Percentiles rank a stretch among this genome's conserved stretches.
Evolutionary conservation across 176 grass and related monocot genomes (phyloP).

Genomic region (Musa acuminata): DNA sequence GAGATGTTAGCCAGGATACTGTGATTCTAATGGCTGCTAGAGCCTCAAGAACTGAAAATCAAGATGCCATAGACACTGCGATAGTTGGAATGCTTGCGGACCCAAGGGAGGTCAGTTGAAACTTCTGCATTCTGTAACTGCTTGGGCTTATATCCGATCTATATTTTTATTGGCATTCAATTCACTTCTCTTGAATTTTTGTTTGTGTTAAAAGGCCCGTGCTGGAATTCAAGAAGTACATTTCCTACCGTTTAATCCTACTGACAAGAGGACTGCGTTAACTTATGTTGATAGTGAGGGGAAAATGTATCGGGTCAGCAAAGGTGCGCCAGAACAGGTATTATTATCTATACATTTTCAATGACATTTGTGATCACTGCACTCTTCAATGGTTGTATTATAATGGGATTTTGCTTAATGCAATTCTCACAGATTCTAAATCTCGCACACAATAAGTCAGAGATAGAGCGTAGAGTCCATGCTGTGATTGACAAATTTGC

Average conservation of each 20-base stretch:
- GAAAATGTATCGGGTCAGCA: slow-evolving; percentile 61
- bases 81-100: slow-evolving; percentile 93
- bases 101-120: slow-evolving; percentile 58
- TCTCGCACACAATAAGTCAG: slow-evolving; percentile 50
- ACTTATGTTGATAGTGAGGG: slow-evolving; percentile 54
- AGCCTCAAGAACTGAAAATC: slow-evolving; percentile 75
- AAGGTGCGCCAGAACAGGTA: slow-evolving; percentile 77
- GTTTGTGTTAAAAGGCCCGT: slow-evolving; percentile 29
- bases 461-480: slow-evolving; percentile 61
- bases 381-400: background rate
- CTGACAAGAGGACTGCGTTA: slow-evolving; percentile 68
- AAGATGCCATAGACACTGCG: slow-evolving; percentile 86
- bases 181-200: background rate
- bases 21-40: slow-evolving; percentile 81
- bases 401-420: background rate
- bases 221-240: slow-evolving; percentile 70
- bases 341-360: background rate
- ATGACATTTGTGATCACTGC: slow-evolving; percentile 4
- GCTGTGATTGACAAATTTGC: slow-evolving; percentile 67
- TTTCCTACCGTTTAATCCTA: slow-evolving; percentile 76
- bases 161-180: background rate
- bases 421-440: slow-evolving; percentile 49
- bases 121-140: background rate
- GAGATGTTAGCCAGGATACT: slow-evolving; percentile 49
- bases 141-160: background rate